Conservation (phyloP, 2,329 filamentous ascomycete genomes). For the Pseudogymnoascus sp. region DNA sequence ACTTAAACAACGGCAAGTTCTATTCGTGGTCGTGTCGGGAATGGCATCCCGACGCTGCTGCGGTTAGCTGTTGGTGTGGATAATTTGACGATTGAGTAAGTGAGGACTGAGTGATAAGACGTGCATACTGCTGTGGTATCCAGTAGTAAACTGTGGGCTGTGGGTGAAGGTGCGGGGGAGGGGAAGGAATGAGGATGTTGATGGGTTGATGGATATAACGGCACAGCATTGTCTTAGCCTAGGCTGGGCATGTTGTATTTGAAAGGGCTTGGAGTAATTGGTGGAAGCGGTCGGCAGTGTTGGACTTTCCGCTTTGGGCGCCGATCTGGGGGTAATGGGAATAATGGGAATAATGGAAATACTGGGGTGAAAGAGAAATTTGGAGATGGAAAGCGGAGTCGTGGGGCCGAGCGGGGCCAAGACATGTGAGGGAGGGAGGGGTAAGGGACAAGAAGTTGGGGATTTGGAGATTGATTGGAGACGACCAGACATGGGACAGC, state of each 20-base stretch:
- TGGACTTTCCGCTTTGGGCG: background rate
- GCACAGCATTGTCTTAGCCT: background rate
- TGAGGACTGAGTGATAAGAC: background rate
- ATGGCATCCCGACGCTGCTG: background rate
- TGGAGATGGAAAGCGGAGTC: background rate
- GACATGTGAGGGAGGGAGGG: background rate
- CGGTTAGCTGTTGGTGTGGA: background rate
- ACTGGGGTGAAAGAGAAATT: background rate
- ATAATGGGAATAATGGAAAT: background rate
- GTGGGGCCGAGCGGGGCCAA: background rate
- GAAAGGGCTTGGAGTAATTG: background rate
- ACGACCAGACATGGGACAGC: background rate
- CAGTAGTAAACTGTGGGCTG: background rate
- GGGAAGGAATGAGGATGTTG: background rate
- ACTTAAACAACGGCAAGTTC: background rate
- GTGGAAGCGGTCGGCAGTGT: background rate
- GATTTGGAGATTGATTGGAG: background rate
- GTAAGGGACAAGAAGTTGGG: background rate
- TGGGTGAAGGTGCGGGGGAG: background rate
- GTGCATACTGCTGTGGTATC: background rate
- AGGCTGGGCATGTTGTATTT: background rate
- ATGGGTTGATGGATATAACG: background rate
- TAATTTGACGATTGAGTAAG: background rate
- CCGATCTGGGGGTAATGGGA: background rate
- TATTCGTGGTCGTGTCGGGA: background rate